Evolutionary conservation across 352 stramenopile species (phyloP).

Genomic region (Pythium phragmitis): DNA sequence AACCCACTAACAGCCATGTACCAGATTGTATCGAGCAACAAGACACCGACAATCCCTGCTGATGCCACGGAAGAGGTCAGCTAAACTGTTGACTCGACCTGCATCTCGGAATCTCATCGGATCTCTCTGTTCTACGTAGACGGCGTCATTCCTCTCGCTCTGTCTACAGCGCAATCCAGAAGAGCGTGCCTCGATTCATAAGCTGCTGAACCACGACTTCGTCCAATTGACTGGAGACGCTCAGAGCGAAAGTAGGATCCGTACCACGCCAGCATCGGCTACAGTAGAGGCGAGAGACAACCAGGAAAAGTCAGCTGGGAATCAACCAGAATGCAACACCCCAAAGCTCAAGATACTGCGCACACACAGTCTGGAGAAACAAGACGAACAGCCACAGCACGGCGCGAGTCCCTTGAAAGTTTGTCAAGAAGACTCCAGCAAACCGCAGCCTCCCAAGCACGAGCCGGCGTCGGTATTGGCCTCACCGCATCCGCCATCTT

Average conservation of each 20-base stretch:
- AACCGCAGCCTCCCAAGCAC: not conserved
- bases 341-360: not conserved
- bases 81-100: not conserved
- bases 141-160: slow-evolving; percentile 48
- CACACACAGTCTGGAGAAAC: not conserved
- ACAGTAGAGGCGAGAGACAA: not conserved
- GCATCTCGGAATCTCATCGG: not conserved
- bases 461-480: not conserved
- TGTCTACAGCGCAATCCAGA: slow-evolving; percentile 68
- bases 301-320: not conserved
- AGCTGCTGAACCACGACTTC: slow-evolving; percentile 93
- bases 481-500: not conserved
- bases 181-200: slow-evolving; percentile 77
- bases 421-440: not conserved
- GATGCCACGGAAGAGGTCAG: slow-evolving; percentile 56
- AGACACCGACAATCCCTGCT: slow-evolving; percentile 55
- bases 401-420: not conserved
- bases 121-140: slow-evolving; percentile 29
- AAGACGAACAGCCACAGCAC: slow-evolving; percentile 1
- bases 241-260: not conserved
- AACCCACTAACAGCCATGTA: slow-evolving; percentile 92
- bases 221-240: slow-evolving; percentile 31
- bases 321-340: not conserved
- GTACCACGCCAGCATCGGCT: not conserved
- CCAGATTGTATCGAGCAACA: slow-evolving; percentile 78